A percentile compares a stretch with the other conserved stretches of the same genome.
phyloP scores from a whole-genome alignment of 2,329 filamentous ascomycete species.

The Fusarium sp. region DNA sequence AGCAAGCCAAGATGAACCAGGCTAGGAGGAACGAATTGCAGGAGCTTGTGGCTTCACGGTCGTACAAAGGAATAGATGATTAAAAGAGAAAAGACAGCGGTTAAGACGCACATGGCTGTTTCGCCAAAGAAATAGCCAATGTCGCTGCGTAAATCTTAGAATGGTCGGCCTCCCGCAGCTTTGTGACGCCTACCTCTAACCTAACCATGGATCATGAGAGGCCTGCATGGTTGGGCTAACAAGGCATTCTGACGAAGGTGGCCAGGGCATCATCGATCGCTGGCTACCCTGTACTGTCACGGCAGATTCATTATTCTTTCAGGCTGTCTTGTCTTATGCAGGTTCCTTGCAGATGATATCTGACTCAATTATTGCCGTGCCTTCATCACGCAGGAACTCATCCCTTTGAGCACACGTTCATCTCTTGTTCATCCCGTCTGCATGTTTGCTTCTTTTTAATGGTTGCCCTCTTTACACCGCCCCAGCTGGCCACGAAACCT shows the following conservation, averaged over 20 bases:
- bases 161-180: conserved; percentile 34
- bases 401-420: not conserved
- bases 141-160: conserved; percentile 12
- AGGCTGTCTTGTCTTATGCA: not conserved
- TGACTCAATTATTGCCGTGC: not conserved
- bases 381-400: not conserved
- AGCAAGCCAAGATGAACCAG: conserved; percentile 13
- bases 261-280: not conserved
- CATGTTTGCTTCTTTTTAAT: conserved; percentile 8
- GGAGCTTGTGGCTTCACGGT: not conserved
- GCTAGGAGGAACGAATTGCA: not conserved
- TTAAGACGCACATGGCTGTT: not conserved
- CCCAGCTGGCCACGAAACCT: not conserved
- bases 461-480: not conserved
- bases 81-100: not conserved
- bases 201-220: not conserved
- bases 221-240: conserved; percentile 11
- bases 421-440: not conserved
- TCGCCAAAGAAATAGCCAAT: not conserved
- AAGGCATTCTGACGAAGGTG: conserved; percentile 1
- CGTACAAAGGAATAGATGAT: not conserved
- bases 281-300: not conserved
- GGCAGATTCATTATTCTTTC: not conserved
- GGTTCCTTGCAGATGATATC: not conserved
- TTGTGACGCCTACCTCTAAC: conserved; percentile 16